Conservation (phyloP, 257 asterid species). For the Solanum arcanum region DNA sequence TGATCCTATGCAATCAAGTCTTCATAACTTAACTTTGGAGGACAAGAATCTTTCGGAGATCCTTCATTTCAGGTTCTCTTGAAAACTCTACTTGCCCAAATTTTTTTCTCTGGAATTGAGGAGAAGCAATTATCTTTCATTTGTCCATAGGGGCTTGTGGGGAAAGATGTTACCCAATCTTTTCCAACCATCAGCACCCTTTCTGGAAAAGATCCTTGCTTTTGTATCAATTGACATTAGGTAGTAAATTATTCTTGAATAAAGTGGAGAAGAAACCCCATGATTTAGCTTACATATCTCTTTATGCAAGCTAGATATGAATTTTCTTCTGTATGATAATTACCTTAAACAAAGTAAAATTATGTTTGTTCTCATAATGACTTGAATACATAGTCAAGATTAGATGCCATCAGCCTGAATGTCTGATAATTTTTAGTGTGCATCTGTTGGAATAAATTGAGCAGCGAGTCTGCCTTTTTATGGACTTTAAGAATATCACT, state of each 20-base stretch:
- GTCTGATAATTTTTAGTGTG: not conserved
- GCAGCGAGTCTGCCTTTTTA: not conserved
- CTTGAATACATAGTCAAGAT: not conserved
- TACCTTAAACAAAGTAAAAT: not conserved
- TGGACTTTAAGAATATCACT: not conserved
- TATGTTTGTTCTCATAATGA: not conserved
- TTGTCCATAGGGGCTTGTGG: not conserved
- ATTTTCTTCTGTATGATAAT: not conserved
- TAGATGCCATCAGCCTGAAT: not conserved
- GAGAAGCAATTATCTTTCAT: not conserved
- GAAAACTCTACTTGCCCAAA: not conserved
- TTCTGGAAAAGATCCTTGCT: not conserved
- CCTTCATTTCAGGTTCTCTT: conserved; percentile 61
- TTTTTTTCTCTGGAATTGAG: not conserved
- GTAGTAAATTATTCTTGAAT: not conserved
- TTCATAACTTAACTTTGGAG: conserved; percentile 82
- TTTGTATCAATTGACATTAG: not conserved
- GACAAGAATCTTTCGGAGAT: conserved; percentile 93
- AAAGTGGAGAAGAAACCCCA: not conserved
- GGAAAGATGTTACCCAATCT: not conserved
- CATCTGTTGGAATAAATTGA: not conserved
- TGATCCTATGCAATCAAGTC: conserved; percentile 97
- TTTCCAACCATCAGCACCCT: not conserved
- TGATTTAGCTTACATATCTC: not conserved
- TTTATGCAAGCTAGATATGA: not conserved